Base-by-base conservation (phyloP, 2,329 filamentous ascomycete species). In the Aspergillus awamori region DNA sequence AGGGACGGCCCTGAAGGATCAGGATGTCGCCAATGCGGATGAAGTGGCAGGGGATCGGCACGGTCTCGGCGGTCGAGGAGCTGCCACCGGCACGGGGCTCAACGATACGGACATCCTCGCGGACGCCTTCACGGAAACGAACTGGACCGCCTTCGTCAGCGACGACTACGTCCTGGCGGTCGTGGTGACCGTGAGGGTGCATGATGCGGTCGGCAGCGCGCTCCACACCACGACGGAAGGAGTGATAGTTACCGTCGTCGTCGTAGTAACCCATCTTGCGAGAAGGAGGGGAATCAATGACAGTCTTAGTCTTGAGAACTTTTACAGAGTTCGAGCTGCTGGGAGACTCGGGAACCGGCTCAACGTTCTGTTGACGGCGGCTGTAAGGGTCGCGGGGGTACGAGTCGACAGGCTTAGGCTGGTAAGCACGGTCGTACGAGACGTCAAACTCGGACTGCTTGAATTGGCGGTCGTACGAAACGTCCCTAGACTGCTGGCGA, bases 41-140 rank as follows among this genome's bases (percentile, higher is more conserved):
- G 87, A 98, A 96, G 88, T 99, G 92, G 90, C 93, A 97, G 69
- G 96, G 95, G 81, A 99, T 97, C 78, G 93, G 94, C 80, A 98
- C 93, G 72, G 92, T 96, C 86, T 95, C 93, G 77, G 89, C 85
- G 70, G 78, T 49, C 74, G 79, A 22, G 75, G 79, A 33, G 71
- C 78, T 60, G 39, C 70, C 60, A 74, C 81, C 70, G 77, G 53
- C 38, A 47, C 74, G 80, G 76, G 84, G 81, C 81, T 82, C 70
- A 69, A 85, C 74, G 76, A 80, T 69, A 76, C 84, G 74, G 71
- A 83, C 70, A 53, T 76, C 63, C 78, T 84, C 80, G 53, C 75
- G 69, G 66, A 79, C 64, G 70, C 80, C 69, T 58, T 75, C 72
- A 74, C 74, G 69, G 77, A 77, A 72, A 77, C 82, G 65, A 76